phyloP scores from a whole-genome alignment of 1,139 yeast species.

The Yamadazyma dushanensis region DNA sequence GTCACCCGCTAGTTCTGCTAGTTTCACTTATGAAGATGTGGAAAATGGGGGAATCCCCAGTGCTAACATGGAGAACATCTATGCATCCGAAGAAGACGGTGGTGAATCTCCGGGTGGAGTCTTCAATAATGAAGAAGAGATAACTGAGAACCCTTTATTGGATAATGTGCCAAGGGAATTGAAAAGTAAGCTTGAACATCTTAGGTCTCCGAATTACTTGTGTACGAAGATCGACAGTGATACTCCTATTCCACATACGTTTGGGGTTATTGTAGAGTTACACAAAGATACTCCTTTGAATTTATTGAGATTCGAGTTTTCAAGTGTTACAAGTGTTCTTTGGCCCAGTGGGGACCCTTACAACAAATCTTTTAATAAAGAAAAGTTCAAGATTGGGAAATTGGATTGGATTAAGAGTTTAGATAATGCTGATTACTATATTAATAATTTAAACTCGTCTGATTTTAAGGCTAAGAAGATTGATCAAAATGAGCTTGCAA shows the following conservation, averaged over 20 bases:
- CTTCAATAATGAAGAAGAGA: slow-evolving; percentile 5
- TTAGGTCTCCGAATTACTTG: slow-evolving; percentile 41
- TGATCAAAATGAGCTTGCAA: slow-evolving; percentile 36
- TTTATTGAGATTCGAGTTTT: slow-evolving; percentile 34
- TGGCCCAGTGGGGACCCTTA: slow-evolving; percentile 63
- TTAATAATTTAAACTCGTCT: slow-evolving; percentile 37
- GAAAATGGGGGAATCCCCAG: slow-evolving; percentile 33
- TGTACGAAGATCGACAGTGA: slow-evolving; percentile 42
- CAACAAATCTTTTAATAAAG: slow-evolving; percentile 39
- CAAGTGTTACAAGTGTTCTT: slow-evolving; percentile 35
- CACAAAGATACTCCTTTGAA: slow-evolving; percentile 33
- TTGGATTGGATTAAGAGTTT: slow-evolving; percentile 48
- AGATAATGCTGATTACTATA: slow-evolving; percentile 48
- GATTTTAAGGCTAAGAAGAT: slow-evolving; percentile 31
- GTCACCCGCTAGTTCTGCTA: slow-evolving; percentile 43
- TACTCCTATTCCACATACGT: slow-evolving; percentile 47
- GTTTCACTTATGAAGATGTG: slow-evolving; percentile 47
- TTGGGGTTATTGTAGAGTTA: slow-evolving; percentile 45
- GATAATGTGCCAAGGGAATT: slow-evolving; percentile 17
- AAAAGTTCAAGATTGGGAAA: slow-evolving; percentile 49
- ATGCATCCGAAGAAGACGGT: slow-evolving; percentile 3
- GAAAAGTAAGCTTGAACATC: slow-evolving; percentile 19
- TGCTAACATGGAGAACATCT: not conserved
- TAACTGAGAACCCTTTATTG: slow-evolving; percentile 5
- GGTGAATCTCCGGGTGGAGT: slow-evolving; percentile 5